Base-by-base conservation (phyloP, 805 yeast genomes). In the Pachysolen tannophilus region DNA sequence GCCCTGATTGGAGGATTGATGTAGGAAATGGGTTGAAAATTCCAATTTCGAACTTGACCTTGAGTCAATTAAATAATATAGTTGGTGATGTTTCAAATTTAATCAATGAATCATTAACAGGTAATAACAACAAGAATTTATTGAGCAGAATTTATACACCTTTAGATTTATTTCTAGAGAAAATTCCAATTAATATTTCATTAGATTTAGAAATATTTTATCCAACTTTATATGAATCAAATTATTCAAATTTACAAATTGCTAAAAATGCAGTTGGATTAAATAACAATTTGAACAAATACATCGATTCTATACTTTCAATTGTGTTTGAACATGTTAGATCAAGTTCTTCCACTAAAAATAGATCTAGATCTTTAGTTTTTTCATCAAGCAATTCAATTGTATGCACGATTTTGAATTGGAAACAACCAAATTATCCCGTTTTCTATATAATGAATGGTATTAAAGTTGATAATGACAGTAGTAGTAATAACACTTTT, bases 391-490 rank as follows among this genome's bases (percentile, higher is more conserved):
- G 82, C 37, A 86, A 87, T 56, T 82, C 95, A 23, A 74, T 78
- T 30, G 85, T 87, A n/a, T 92, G 97, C 58, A 85, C 95, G 8
- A 82, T 86, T 30, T 61, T 92, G 47, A 92, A 92, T 58, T 92
- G 98, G 98, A 92, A 92, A 58, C 98, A 92, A 59, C 97, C 98
- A 10, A 90, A 90, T 55, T 92, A 82, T 59, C 97, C 98, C 0
- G 97, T 92, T 1, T 78, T 92, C 44, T 82, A 84, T 59, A 75
- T 79, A 37, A 74, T 88, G 71, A 78, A 76, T 46, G 84, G 86
- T n/a, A 61, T 78, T 8, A 60, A 67, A 26, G 63, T 53, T 46
- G n/a, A n/a, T n/a, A n/a, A n/a, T n/a, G n/a, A n/a, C n/a, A 43
- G 54, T 21, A 38, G 45, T 8, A 32, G 23, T 3, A 31, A 39